Conservation (phyloP, 805 yeast genomes). For the Isabelozyma rhagii region DNA sequence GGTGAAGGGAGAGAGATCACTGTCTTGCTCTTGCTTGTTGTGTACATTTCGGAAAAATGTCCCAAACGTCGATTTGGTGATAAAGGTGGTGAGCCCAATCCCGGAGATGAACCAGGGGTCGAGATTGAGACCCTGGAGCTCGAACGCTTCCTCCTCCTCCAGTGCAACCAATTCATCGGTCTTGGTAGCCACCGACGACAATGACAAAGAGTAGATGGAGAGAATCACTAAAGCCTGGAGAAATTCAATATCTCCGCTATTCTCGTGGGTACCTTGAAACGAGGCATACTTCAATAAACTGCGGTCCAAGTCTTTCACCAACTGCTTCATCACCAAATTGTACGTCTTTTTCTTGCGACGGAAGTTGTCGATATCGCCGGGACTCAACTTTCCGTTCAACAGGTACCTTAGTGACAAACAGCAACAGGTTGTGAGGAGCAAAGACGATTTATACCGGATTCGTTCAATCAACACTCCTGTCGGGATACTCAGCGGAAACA, state of each 20-base stretch:
- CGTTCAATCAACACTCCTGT: constrained; percentile 48
- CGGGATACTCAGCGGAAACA: constrained; percentile 55
- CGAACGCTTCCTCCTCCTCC: constrained; percentile 3
- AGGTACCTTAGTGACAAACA: constrained; percentile 56
- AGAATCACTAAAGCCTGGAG: constrained; percentile 66
- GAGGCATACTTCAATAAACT: constrained; percentile 35
- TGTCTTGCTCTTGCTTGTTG: neutral
- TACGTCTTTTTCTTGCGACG: constrained; percentile 30
- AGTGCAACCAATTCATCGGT: constrained; percentile 6
- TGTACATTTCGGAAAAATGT: constrained; percentile 19
- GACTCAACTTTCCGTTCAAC: constrained; percentile 19
- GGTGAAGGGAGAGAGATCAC: constrained; percentile 17
- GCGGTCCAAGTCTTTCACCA: constrained; percentile 48
- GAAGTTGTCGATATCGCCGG: constrained; percentile 20
- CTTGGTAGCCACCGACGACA: constrained; percentile 41
- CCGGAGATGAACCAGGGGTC: constrained; percentile 74
- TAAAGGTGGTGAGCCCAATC: constrained; percentile 59
- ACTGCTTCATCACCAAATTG: constrained; percentile 40
- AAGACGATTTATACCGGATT: constrained; percentile 51
- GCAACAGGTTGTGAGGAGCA: constrained; percentile 67
- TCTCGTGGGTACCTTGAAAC: constrained; percentile 11
- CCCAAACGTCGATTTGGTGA: constrained; percentile 50
- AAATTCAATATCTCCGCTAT: constrained; percentile 47
- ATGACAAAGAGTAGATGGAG: constrained; percentile 60
- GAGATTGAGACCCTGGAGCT: constrained; percentile 40